Conservation (phyloP, 129 eudicot species). For the Pseudognaphalium luteoalbum region DNA sequence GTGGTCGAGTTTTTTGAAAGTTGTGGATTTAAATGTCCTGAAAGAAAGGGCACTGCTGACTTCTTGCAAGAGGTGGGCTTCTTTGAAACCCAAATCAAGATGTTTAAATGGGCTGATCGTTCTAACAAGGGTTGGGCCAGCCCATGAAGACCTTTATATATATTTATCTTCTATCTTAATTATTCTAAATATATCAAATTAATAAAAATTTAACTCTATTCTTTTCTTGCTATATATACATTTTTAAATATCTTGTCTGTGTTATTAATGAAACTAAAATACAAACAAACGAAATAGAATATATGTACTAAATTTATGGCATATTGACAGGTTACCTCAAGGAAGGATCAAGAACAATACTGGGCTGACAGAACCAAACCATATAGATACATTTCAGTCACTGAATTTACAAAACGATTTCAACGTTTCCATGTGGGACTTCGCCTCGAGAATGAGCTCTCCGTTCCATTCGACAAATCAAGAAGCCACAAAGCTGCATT, state of each 20-base stretch:
- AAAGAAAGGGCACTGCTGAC: constrained; percentile 95
- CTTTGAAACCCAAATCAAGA: neutral
- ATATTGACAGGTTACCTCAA: constrained; percentile 67
- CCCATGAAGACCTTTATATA: neutral
- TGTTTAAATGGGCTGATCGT: neutral
- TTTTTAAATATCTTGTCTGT: too few species aligned
- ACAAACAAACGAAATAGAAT: too few species aligned
- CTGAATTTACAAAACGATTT: constrained; percentile 53
- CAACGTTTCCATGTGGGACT: constrained; percentile 64
- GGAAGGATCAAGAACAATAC: constrained; percentile 82
- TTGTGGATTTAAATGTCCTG: constrained; percentile 92
- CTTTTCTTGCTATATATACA: too few species aligned
- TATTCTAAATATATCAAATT: neutral
- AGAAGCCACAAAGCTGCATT: constrained; percentile 68
- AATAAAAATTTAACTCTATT: neutral
- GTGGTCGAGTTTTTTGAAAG: constrained; percentile 80
- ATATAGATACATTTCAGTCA: constrained; percentile 55
- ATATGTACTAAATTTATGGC: neutral
- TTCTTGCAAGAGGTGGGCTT: constrained; percentile 85
- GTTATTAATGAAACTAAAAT: too few species aligned
- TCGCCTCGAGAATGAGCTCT: constrained; percentile 50
- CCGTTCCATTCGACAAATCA: constrained; percentile 53
- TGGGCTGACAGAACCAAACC: constrained; percentile 64
- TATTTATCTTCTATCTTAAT: neutral
- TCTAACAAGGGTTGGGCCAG: neutral